Base-by-base conservation (phyloP, 164 flowering plant species). In the Annona cherimola region DNA sequence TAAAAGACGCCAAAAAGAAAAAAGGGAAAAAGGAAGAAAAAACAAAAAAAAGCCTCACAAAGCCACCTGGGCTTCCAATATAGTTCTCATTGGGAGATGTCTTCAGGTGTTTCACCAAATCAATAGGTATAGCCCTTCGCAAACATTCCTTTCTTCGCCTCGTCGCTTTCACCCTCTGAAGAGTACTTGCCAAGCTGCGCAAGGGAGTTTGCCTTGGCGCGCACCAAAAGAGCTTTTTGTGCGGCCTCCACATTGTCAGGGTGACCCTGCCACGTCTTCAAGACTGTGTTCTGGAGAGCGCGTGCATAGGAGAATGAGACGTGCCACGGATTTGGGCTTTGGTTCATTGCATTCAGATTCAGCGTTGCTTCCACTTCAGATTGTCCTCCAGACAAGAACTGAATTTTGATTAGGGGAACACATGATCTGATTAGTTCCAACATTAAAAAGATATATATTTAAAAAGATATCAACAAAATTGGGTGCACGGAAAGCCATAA, bases 281-380 rank as follows among this genome's bases (percentile, higher is more conserved):
- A 86, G 68, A 88, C 91, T 14, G 86, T 73, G 87, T 89, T 90
- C 75, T 90, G 96, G 42, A 90, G 82, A 1, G 96, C 96, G 35
- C 93, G 88, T 19, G 96, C 96, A 72, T 90, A 90, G 4, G 96
- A 90, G 87, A 90, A 90, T 4, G 96, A 90, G 11, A 90, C 91
- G 62, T 90, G 93, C 96, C 96, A 90, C 39, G 93, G 96, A 80
- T 90, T 90, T 71, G 91, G 90, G 77, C 88, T 85, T 70, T 90
- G 91, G 84, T 90, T 90, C 95, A 90, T 90, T n/a, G 90, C 86
- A 42, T 90, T 87, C 76, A 90, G 81, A 84, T 90, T 90, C 73
- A 90, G 70, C 5, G 95, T 90, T 16, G 95, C 95, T 81, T 90
- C 90, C 69, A 78, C 84, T 79, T 90, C 95, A 65, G 95, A 90